Percentiles rank a stretch among this genome's conserved stretches.
These are phyloP conservation scores for Cryphonectria radicalis DNA, from an alignment of 2,329 filamentous ascomycete species.

Conservation along the genomic window DNA sequence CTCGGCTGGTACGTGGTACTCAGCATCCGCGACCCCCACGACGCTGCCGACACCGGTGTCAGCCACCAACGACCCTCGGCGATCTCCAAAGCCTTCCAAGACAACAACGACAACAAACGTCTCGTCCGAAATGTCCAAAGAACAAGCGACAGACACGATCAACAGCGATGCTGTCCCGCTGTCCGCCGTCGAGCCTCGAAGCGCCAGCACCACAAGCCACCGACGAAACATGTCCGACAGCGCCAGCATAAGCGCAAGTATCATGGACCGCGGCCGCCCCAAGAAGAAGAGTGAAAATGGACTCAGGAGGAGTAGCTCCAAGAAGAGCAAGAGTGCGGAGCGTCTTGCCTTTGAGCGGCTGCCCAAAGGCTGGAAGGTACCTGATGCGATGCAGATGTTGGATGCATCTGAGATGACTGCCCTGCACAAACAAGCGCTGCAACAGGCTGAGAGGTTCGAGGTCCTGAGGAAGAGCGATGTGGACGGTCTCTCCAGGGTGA, in stretches of 20 bases:
- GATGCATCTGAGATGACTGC: constrained; percentile 52
- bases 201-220: constrained; percentile 44
- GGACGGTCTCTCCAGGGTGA: constrained; percentile 66
- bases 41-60: constrained; percentile 56
- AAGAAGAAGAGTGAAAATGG: constrained; percentile 54
- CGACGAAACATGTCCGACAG: constrained; percentile 61
- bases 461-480: constrained; percentile 67
- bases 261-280: constrained; percentile 66
- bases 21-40: constrained; percentile 38
- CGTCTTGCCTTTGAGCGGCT: constrained; percentile 63
- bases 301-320: constrained; percentile 46
- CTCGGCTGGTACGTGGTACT: constrained; percentile 45
- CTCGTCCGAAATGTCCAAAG: constrained; percentile 36
- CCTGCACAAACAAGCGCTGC: constrained; percentile 64
- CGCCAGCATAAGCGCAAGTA: constrained; percentile 57
- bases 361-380: constrained; percentile 60
- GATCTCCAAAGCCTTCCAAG: constrained; percentile 52
- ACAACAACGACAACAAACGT: constrained; percentile 37
- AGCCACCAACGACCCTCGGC: constrained; percentile 49
- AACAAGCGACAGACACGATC: constrained; percentile 34
- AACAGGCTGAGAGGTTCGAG: constrained; percentile 67
- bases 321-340: constrained; percentile 55
- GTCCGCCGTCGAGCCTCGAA: constrained; percentile 38
- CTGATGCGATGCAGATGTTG: constrained; percentile 56
- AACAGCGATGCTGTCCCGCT: constrained; percentile 37